Percentiles rank a stretch among this genome's conserved stretches.
phyloP scores from a whole-genome alignment of 2,329 filamentous ascomycete genomes.

The Fonsecaea monophora region DNA sequence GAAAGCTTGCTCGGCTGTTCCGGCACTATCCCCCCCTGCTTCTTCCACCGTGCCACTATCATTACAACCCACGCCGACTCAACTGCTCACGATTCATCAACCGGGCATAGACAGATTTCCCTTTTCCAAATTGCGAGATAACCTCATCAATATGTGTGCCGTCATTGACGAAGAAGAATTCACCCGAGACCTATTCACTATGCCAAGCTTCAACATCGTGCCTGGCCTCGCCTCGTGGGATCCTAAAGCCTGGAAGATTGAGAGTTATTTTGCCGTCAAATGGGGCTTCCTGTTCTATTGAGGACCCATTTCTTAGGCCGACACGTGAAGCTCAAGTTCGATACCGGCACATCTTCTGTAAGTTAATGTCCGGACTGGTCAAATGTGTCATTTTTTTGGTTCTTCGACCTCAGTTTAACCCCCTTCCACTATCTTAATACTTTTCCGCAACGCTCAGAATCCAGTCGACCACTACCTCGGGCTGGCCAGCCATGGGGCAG shows the following conservation, averaged over 20 bases:
- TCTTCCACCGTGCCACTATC: conserved; percentile 36
- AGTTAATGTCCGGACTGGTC: neutral
- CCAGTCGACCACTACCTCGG: conserved; percentile 39
- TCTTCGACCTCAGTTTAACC: neutral
- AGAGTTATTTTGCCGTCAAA: conserved; percentile 45
- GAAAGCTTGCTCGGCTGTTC: conserved; percentile 28
- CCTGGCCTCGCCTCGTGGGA: conserved; percentile 44
- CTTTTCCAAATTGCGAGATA: conserved; percentile 50
- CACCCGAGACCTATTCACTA: conserved; percentile 44
- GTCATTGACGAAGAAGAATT: conserved; percentile 50
- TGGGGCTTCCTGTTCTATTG: conserved; percentile 46
- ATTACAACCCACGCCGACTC: conserved; percentile 46
- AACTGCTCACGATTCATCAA: conserved; percentile 46
- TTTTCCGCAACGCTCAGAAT: conserved; percentile 20
- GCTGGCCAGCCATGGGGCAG: conserved; percentile 39
- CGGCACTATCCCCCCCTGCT: conserved; percentile 40
- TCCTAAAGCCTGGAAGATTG: conserved; percentile 46
- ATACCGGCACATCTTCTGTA: neutral
- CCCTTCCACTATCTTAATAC: neutral
- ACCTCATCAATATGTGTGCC: conserved; percentile 43
- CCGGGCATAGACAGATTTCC: conserved; percentile 51
- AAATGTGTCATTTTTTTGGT: neutral
- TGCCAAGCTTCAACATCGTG: conserved; percentile 45
- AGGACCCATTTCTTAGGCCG: neutral
- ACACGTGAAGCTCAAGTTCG: neutral